phyloP scores from a whole-genome alignment of 345 rosid species.

The Cochlearia excelsa region DNA sequence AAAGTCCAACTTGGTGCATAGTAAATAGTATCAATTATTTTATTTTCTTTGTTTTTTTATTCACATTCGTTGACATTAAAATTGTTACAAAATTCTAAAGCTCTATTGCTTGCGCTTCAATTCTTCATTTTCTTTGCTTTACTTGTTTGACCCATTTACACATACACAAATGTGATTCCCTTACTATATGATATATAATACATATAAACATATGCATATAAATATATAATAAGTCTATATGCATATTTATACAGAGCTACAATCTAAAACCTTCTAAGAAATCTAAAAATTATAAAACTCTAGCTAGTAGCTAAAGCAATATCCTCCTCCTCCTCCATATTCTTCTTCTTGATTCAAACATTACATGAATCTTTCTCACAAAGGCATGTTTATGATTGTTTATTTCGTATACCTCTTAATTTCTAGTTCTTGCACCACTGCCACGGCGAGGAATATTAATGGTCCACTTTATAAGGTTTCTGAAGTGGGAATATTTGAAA shows the following conservation, averaged over 20 bases:
- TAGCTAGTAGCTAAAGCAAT: conserved; percentile 10
- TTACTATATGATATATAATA: conserved; percentile 11
- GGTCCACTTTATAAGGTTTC: conserved; percentile 26
- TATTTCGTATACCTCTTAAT: conserved; percentile 37
- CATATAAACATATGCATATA: conserved; percentile 5
- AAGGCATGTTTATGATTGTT: conserved; percentile 16
- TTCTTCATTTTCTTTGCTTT: conserved; percentile 23
- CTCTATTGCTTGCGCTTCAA: conserved; percentile 33
- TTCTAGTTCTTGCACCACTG: conserved; percentile 34
- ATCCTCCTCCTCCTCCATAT: neutral
- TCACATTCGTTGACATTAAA: conserved; percentile 21
- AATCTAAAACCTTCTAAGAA: conserved; percentile 12
- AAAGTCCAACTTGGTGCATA: conserved; percentile 28
- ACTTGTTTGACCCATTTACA: conserved; percentile 36
- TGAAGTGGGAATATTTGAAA: conserved; percentile 8
- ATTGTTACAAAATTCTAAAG: neutral
- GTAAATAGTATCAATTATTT: conserved; percentile 1
- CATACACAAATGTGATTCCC: conserved; percentile 8
- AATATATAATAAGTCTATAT: neutral
- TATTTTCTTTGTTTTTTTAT: neutral
- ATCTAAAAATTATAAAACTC: conserved; percentile 16
- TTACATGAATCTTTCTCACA: conserved; percentile 21
- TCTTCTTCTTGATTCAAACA: neutral
- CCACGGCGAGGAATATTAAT: conserved; percentile 34
- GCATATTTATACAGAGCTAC: neutral